Evolutionary conservation across 1,139 yeast species (phyloP), one percentile per base, ranked within the genome.

Genomic region (Suhomyces atakaporum): DNA sequence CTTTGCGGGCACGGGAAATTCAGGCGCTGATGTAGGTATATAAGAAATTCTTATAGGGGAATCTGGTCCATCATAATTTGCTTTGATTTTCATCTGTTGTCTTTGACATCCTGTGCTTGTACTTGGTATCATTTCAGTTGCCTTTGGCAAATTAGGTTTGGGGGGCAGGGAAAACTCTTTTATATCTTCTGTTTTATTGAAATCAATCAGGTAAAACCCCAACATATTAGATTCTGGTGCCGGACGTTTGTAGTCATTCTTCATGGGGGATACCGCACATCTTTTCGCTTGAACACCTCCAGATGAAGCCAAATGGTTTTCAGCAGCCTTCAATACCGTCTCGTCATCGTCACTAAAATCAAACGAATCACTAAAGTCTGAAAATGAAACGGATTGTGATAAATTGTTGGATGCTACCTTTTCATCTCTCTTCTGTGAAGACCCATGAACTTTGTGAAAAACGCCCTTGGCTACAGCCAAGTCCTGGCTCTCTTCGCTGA

Each of bases 281-380:
- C 41, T 32, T 16, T 40, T 39, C 2, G 20, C 5, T 10, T 3
- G 4, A 4, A 5, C n/a, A 14, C 9, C 10, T 16, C 14, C 24
- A 15, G 27, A 7, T 15, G 7, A n/a, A 16, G 28, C 33, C 14
- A 24, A 26, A n/a, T 35, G 36, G 3, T 21, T 21, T 6, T 30
- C 45, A 2, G 47, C 47, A 7, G 45, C 47, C 22, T 22, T 16
- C 23, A 44, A 33, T 2, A 44, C 25, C 9, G 25, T 28, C 2
- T 36, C 39, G 22, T 44, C 47, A 20, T 44, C 47, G 24, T 44
- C 47, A 19, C 46, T 44, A 24, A 44, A 44, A 16, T 33, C 40
- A 24, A 32, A 32, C 15, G 44, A 36, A 16, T 44, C 43, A n/a
- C 30, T 27, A 5, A 14, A 18, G 8, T 33, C 36, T 10, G 36